phyloP scores from a whole-genome alignment of 2,329 filamentous ascomycete genomes.

The Cercospora sesami region DNA sequence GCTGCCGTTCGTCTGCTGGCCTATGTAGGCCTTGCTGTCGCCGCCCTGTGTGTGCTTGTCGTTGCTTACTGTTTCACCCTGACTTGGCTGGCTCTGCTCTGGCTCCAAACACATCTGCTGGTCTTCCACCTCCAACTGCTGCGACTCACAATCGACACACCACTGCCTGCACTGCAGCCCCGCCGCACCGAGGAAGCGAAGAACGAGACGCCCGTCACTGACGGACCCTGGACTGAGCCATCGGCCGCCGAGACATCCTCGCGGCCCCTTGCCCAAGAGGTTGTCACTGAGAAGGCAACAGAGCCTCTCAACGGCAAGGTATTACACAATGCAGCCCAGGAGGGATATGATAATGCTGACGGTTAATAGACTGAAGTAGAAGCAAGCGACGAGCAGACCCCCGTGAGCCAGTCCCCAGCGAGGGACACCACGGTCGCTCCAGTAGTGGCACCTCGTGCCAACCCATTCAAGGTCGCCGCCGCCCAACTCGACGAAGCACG shows the following conservation, averaged over 20 bases:
- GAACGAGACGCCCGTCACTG: background rate
- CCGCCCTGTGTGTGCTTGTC: slow-evolving; percentile 16
- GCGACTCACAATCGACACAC: slow-evolving; percentile 10
- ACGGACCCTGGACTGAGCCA: background rate
- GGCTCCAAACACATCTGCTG: slow-evolving; percentile 19
- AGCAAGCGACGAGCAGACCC: background rate
- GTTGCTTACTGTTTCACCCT: slow-evolving; percentile 19
- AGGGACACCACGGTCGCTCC: background rate
- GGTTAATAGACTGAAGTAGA: background rate
- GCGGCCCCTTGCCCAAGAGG: background rate
- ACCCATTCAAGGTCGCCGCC: slow-evolving; percentile 12
- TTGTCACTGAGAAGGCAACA: background rate
- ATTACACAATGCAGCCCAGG: background rate
- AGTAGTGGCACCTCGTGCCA: background rate
- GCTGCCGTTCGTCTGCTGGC: slow-evolving; percentile 15
- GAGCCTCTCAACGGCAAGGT: background rate
- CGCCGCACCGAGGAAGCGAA: background rate
- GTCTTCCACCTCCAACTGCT: slow-evolving; percentile 16
- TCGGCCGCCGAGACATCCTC: background rate
- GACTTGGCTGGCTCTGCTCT: slow-evolving; percentile 23
- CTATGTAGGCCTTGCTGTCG: slow-evolving; percentile 17
- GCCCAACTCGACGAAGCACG: slow-evolving; percentile 19
- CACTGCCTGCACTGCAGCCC: background rate
- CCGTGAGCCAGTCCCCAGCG: background rate
- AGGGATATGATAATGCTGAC: background rate